Evolutionary conservation across 2,329 filamentous ascomycete genomes (phyloP).

Genomic region (Moelleriella libera): DNA sequence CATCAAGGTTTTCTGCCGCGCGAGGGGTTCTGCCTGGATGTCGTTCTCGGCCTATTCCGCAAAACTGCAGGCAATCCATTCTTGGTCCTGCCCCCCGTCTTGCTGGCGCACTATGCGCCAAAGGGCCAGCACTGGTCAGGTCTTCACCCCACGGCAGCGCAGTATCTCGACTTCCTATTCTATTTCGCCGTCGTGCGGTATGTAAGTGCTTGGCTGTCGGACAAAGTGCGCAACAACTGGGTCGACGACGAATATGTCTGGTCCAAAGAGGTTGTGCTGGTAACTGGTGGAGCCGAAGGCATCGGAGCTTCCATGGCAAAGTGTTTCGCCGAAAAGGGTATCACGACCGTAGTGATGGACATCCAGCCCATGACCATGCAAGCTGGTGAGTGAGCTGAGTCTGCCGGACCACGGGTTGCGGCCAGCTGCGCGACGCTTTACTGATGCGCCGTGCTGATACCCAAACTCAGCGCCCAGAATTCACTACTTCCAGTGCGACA

Average conservation of each 20-base stretch:
- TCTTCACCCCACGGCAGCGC: slow-evolving; percentile 35
- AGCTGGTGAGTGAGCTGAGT: no score
- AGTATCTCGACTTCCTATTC: slow-evolving; percentile 26
- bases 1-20: slow-evolving; percentile 38
- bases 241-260: slow-evolving; percentile 40
- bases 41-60: slow-evolving; percentile 40
- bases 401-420: no score
- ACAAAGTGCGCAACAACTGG: slow-evolving; percentile 10
- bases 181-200: slow-evolving; percentile 11
- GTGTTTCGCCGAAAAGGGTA: slow-evolving; percentile 18
- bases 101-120: slow-evolving; percentile 49
- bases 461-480: slow-evolving; percentile 30
- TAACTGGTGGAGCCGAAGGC: slow-evolving; percentile 62
- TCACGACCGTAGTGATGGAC: slow-evolving; percentile 61
- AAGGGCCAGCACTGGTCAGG: slow-evolving; percentile 40
- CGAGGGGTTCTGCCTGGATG: slow-evolving; percentile 47
- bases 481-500: slow-evolving; percentile 57
- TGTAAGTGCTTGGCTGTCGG: no score
- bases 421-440: no score
- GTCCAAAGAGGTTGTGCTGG: slow-evolving; percentile 53
- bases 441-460: no score
- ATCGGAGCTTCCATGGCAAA: slow-evolving; percentile 55
- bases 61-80: slow-evolving; percentile 50
- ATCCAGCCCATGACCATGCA: slow-evolving; percentile 42
- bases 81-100: slow-evolving; percentile 47